Percentiles rank a stretch among this genome's conserved stretches.
phyloP scores from a whole-genome alignment of 306 rosid species.

The Gleditsia sinensis region DNA sequence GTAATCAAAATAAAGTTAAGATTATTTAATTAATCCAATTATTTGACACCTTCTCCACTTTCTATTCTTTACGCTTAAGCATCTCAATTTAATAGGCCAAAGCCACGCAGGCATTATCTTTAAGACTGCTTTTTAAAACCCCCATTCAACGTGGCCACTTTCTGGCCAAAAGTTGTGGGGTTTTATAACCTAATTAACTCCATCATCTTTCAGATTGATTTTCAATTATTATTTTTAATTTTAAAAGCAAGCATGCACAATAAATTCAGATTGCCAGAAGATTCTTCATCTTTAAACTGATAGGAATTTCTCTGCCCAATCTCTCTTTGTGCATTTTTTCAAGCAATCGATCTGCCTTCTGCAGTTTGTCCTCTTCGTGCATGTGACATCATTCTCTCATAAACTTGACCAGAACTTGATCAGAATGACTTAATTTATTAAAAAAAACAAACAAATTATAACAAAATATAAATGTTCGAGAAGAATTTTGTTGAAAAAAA shows the following conservation, averaged over 20 bases:
- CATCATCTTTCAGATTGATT: neutral
- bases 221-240: neutral
- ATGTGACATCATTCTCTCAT: neutral
- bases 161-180: conserved; percentile 5
- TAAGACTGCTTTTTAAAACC: neutral
- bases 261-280: neutral
- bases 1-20: too few species aligned
- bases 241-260: neutral
- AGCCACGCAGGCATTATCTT: neutral
- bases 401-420: neutral
- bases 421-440: too few species aligned
- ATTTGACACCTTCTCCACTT: neutral
- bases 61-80: neutral
- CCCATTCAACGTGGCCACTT: conserved; percentile 1
- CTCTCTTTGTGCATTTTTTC: neutral
- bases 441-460: too few species aligned
- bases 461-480: too few species aligned
- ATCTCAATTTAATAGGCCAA: neutral
- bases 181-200: neutral
- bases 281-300: neutral
- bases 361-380: neutral
- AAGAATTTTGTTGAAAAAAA: too few species aligned
- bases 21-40: neutral
- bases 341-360: neutral
- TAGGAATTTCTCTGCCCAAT: neutral